Conservation (phyloP, 352 stramenopile genomes). For the Phytophthora aleatoria region DNA sequence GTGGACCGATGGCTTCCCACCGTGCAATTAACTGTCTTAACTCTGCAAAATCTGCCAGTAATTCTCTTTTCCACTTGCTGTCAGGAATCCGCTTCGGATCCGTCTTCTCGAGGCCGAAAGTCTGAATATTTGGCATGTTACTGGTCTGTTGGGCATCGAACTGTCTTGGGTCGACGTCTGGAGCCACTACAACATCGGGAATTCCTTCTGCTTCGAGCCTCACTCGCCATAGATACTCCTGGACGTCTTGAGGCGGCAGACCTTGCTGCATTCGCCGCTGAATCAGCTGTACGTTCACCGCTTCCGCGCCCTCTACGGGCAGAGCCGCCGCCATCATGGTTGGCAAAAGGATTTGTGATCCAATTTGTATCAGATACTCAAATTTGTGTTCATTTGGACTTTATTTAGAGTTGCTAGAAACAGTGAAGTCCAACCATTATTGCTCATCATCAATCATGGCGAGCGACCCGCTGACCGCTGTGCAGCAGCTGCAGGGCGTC, state of each 20-base stretch:
- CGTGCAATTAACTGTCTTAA: constrained; percentile 71
- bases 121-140: constrained; percentile 72
- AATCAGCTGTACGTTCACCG: constrained; percentile 67
- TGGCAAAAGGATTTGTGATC: constrained; percentile 18
- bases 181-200: constrained; percentile 77
- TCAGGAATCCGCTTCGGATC: constrained; percentile 29
- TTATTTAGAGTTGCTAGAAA: constrained; percentile 19
- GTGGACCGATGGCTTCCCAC: constrained; percentile 72
- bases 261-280: constrained; percentile 64
- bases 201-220: constrained; percentile 79
- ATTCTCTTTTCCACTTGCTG: constrained; percentile 54
- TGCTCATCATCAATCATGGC: constrained; percentile 26
- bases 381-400: constrained; percentile 6
- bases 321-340: constrained; percentile 78
- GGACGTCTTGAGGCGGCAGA: constrained; percentile 67
- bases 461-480: constrained; percentile 60
- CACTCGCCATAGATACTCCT: constrained; percentile 89
- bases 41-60: constrained; percentile 83
- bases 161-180: constrained; percentile 64
- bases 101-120: constrained; percentile 40
- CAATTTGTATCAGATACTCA: constrained; percentile 3
- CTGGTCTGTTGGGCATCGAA: constrained; percentile 71
- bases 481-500: constrained; percentile 65
- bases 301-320: constrained; percentile 56
- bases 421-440: constrained; percentile 22